These are phyloP conservation scores for Tolypocladium inflatum DNA, from an alignment of 2,329 filamentous ascomycete genomes.

Conservation along the genomic window DNA sequence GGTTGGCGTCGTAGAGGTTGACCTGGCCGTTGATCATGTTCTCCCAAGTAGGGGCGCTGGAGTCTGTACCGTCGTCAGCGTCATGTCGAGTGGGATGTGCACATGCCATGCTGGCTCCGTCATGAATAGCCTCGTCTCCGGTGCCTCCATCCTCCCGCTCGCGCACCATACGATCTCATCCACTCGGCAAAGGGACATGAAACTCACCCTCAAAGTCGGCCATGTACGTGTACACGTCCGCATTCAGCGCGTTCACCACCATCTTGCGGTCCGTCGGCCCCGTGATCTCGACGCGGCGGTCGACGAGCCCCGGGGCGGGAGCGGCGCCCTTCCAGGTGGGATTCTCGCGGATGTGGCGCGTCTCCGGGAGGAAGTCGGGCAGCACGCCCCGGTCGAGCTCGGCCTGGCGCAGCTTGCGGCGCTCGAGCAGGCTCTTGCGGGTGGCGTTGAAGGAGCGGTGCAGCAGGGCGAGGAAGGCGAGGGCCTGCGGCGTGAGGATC, in stretches of 20 bases:
- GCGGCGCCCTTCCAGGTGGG: conserved; percentile 86
- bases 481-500: conserved; percentile 84
- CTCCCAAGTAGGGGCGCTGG: conserved; percentile 92
- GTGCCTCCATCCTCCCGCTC: not conserved
- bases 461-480: conserved; percentile 85
- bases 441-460: conserved; percentile 90
- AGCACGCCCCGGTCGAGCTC: conserved; percentile 85
- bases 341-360: conserved; percentile 89
- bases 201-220: conserved; percentile 88
- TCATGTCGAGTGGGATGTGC: conserved; percentile 5
- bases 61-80: conserved; percentile 48
- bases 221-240: conserved; percentile 98
- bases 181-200: not conserved
- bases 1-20: conserved; percentile 93
- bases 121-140: not conserved
- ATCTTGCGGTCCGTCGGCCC: conserved; percentile 97
- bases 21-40: conserved; percentile 99
- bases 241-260: conserved; percentile 95
- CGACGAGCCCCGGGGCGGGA: conserved; percentile 84
- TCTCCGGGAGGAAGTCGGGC: conserved; percentile 93
- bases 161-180: conserved; percentile 2
- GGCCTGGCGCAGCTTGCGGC: conserved; percentile 76
- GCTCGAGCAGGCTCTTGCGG: conserved; percentile 80
- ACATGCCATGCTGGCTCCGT: not conserved
- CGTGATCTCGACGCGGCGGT: conserved; percentile 93